These are phyloP conservation scores for Termitomyces sp. DNA, from an alignment of 768 basidiomycete species.

Conservation along the genomic window DNA sequence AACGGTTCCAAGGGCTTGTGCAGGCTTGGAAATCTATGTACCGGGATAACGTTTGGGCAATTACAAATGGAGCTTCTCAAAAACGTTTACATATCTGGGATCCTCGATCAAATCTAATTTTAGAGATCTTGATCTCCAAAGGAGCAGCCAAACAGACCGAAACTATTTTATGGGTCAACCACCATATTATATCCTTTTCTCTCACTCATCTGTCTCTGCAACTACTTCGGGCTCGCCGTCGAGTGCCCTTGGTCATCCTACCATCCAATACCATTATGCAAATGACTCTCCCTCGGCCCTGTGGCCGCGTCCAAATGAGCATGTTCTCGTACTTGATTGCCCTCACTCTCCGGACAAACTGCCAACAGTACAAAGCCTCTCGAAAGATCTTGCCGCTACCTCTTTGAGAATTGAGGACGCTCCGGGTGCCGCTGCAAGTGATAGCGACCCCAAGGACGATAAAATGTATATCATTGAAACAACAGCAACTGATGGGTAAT, in stretches of 20 bases:
- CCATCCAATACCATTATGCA: constrained; percentile 76
- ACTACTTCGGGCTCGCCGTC: constrained; percentile 30
- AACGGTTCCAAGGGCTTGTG: neutral
- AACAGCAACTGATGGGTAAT: constrained; percentile 41
- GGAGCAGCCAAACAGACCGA: constrained; percentile 5
- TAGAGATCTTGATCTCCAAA: neutral
- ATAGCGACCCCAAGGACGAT: constrained; percentile 45
- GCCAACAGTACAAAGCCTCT: constrained; percentile 49
- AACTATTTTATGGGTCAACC: constrained; percentile 22
- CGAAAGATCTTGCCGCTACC: constrained; percentile 41
- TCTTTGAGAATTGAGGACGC: constrained; percentile 67
- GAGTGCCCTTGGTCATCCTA: constrained; percentile 58
- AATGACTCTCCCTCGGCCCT: constrained; percentile 72
- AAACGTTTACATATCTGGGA: neutral
- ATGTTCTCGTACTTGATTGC: constrained; percentile 70
- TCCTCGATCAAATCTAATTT: neutral
- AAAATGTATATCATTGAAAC: constrained; percentile 78
- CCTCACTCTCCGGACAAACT: constrained; percentile 36
- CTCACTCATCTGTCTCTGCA: constrained; percentile 44
- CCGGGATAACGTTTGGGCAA: neutral
- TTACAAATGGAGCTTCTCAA: neutral
- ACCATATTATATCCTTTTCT: constrained; percentile 69
- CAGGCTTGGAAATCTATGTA: neutral
- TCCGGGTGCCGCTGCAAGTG: constrained; percentile 55
- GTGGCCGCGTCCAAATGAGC: constrained; percentile 59